Conservation (phyloP, 1,284 basidiomycete species). For the Malassezia japonica region DNA sequence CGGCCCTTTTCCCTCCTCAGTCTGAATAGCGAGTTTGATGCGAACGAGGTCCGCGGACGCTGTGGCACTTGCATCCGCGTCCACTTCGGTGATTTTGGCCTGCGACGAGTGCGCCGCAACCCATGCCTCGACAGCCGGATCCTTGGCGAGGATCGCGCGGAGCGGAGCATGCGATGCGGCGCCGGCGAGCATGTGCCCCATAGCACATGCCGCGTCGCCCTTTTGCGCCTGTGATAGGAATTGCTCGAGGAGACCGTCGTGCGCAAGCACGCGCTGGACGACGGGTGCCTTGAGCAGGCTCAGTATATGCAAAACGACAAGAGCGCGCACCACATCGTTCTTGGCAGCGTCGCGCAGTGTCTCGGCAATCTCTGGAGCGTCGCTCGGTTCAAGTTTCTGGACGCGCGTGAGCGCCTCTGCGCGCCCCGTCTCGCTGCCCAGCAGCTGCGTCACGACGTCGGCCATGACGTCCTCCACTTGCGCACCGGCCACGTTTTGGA, state of each 20-base stretch:
- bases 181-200: constrained; percentile 2
- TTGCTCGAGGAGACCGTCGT: not conserved
- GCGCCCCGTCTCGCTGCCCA: not conserved
- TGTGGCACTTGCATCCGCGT: not conserved
- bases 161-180: not conserved
- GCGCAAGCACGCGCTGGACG: not conserved
- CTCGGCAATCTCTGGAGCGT: not conserved
- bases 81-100: not conserved
- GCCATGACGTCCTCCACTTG: constrained; percentile 8
- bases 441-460: not conserved
- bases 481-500: constrained; percentile 4
- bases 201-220: not conserved
- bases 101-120: not conserved
- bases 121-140: not conserved
- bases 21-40: constrained; percentile 13
- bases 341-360: not conserved
- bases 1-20: not conserved
- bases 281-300: constrained; percentile 1
- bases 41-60: constrained; percentile 4
- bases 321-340: not conserved
- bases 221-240: not conserved
- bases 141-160: not conserved
- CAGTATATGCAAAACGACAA: not conserved
- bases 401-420: not conserved
- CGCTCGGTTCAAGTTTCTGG: not conserved